Conservation (phyloP, 176 grass and related monocot species). For the Aegilops longissima region DNA sequence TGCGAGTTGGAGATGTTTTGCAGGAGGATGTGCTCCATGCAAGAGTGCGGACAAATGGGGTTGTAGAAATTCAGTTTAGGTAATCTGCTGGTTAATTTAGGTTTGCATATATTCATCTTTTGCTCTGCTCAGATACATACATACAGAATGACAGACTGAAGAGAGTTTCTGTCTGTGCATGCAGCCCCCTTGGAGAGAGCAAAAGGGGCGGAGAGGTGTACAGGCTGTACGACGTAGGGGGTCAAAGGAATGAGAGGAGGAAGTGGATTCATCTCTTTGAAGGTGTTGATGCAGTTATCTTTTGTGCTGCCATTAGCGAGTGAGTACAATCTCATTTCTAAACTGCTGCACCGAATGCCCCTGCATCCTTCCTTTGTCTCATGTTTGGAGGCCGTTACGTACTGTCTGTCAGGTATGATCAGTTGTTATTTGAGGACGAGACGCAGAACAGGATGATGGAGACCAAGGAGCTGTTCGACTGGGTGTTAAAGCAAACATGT, state of each 20-base stretch:
- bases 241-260: background rate
- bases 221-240: constrained; percentile 29
- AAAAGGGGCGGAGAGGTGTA: constrained; percentile 60
- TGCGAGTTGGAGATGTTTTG: constrained; percentile 11
- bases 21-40: constrained; percentile 98
- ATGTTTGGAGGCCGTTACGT: background rate
- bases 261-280: background rate
- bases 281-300: background rate
- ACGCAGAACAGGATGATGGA: constrained; percentile 97
- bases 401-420: constrained; percentile 64
- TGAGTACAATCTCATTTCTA: no score
- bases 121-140: background rate
- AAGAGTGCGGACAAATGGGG: constrained; percentile 85
- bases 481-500: constrained; percentile 92
- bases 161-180: background rate
- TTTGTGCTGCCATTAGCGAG: constrained; percentile 93
- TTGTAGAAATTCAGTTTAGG: constrained; percentile 97
- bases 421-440: constrained; percentile 89
- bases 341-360: no score
- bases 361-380: background rate
- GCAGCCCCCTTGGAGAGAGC: constrained; percentile 88
- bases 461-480: constrained; percentile 93
- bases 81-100: constrained; percentile 26
- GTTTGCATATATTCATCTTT: background rate
- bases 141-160: background rate